These are phyloP conservation scores for Anthoceros angustus DNA, from an alignment of 225 moss, liverwort and hornwort species.

Conservation along the genomic window DNA sequence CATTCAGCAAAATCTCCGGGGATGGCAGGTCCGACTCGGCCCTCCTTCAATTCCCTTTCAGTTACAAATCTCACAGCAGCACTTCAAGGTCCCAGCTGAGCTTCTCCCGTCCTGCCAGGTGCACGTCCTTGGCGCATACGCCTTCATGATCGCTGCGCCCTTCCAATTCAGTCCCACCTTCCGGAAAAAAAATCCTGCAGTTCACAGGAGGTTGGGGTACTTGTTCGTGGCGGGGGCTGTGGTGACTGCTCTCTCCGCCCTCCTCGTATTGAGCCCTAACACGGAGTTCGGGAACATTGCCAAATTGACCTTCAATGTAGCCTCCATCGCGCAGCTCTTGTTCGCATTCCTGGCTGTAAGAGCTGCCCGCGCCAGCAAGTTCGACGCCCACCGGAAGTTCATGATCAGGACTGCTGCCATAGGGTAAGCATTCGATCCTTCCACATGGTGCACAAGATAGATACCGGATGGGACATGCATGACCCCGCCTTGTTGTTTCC, in stretches of 20 bases:
- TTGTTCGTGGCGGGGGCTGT: not conserved
- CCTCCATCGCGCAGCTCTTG: not conserved
- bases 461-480: not conserved
- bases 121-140: not conserved
- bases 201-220: not conserved
- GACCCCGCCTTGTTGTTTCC: not conserved
- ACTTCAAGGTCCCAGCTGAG: not conserved
- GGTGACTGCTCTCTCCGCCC: not conserved
- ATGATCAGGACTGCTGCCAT: not conserved
- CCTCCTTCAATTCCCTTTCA: not conserved
- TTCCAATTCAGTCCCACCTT: not conserved
- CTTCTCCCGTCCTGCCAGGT: not conserved
- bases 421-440: not conserved
- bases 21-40: not conserved
- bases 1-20: not conserved
- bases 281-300: not conserved
- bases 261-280: not conserved
- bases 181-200: not conserved
- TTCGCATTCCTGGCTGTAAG: not conserved
- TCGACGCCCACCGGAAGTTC: not conserved
- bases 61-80: not conserved
- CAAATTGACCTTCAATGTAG: not conserved
- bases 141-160: not conserved
- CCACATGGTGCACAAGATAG: not conserved
- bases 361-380: not conserved